Percentiles rank a stretch among this genome's conserved stretches.
These are phyloP conservation scores for Auriscalpium microsporum DNA, from an alignment of 768 basidiomycete species.

Conservation along the genomic window DNA sequence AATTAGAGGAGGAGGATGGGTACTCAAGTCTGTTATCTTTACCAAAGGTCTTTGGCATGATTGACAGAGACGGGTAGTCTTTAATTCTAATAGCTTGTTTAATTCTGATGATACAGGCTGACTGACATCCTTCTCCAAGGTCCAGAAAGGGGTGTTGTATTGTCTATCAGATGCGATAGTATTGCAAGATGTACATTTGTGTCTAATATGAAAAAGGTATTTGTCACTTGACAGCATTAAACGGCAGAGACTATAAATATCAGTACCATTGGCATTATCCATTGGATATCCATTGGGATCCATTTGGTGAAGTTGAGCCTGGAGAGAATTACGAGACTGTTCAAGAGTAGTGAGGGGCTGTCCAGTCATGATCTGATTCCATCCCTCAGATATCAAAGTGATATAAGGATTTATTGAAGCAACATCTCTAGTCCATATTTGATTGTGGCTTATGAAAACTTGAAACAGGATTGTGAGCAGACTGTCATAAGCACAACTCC, in stretches of 20 bases:
- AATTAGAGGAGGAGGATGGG: neutral
- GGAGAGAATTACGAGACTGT: neutral
- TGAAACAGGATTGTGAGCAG: neutral
- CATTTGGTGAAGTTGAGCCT: neutral
- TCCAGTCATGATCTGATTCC: neutral
- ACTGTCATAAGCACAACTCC: constrained; percentile 8
- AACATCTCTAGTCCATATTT: neutral
- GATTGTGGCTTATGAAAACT: neutral
- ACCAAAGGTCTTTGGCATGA: neutral
- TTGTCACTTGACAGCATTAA: neutral
- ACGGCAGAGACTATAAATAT: neutral
- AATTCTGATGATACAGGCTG: neutral
- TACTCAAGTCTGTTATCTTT: neutral
- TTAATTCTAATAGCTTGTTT: neutral
- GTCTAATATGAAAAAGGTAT: neutral
- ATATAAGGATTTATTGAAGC: neutral
- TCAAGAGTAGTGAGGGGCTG: neutral
- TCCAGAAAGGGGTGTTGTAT: neutral
- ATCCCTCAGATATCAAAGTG: neutral
- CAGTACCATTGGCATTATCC: neutral
- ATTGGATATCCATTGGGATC: neutral
- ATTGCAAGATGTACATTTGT: neutral
- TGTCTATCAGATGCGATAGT: neutral
- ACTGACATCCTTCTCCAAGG: neutral
- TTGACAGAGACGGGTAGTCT: neutral